Base-by-base conservation (phyloP, 805 yeast genomes). In the Candida vaughaniae region DNA sequence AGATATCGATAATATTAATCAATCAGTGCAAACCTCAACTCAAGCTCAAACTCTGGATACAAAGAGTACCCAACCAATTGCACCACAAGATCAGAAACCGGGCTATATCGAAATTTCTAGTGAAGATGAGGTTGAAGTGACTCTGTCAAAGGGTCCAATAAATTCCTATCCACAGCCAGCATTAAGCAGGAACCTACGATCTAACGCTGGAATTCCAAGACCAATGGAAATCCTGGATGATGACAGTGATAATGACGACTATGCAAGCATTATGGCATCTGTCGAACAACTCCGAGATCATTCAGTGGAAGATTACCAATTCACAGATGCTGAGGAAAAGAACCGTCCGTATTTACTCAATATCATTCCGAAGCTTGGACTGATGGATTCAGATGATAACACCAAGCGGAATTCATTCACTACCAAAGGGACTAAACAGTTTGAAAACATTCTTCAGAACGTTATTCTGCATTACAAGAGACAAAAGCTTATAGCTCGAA, bases 301-400 rank as follows among this genome's bases (percentile, higher is more conserved):
- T 12, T 36, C 35, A 11, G 20, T 16, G 10, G 42, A 41, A 11
- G 33, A 19, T n/a, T 58, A 65, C 36, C 40, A 42, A 16, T 59
- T 59, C 26, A 38, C 39, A 1, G 55, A 43, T 12, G 46, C 42
- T 3, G 49, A 55, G 12, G 70, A 65, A 36, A 41, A 40, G 22
- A 42, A 45, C n/a, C 41, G 71, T 16, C 43, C 46, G 22, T 67
- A 67, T 45, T 39, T 51, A 5, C 47, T 66, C 2, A 45, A 47
- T 33, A 56, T 65, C 3, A 45, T 45, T 17, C 55, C 64, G 22
- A 64, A 64, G 36, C 26, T 62, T 10, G 10, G 10, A 6, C 23
- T 20, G 23, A 10, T 6, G 10, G 9, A 20, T 7, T 10, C 23
- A 6, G n/a, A n/a, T n/a, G 51, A 56, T 5, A 32, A 25, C 3